Base-by-base conservation (phyloP, 345 rosid genomes). In the Brassica cretica region DNA sequence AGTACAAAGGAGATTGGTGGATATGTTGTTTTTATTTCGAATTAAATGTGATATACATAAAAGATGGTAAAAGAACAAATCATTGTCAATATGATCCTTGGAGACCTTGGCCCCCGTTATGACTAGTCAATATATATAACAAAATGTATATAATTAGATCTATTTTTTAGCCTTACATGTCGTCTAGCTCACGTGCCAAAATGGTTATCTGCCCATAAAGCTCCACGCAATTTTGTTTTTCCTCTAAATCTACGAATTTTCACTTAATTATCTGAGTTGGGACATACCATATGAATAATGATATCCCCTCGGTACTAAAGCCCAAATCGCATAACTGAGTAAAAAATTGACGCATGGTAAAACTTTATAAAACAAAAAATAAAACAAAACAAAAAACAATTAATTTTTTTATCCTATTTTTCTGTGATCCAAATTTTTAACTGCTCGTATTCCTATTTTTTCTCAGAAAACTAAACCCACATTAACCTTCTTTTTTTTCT, bases 21-120 rank as follows among this genome's bases (percentile, higher is more conserved):
- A 56, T 75, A 10, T 39, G 59, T 67, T 25, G 3, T 3, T 3
- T 3, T 3, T 3, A 1, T 5, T 74, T 5, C 3, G 44, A n/a
- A 66, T 37, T 15, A 55, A 66, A 75, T 55, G 78, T 74, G 67
- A 68, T 18, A 67, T 11, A 58, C 11, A 59, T 9, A 2, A 15
- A 8, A 39, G n/a, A 0, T 12, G 59, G 73, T 75, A 76, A 64
- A 41, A 35, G 49, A 15, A 70, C 64, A 78, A 64, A 71, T 78
- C 81, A 65, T 78, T 78, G 81, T 71, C 81, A 71, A 15, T 16
- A 37, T 64, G 46, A 16, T 61, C 75, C 60, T 71, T 41, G 16
- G 59, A 77, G 44, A 41, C 76, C 5, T 55, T 64, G 66, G 66
- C 33, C 71, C 46, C 46, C 67, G 18, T 64, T 65, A 44, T 64